These are phyloP conservation scores for Boletus patriciae DNA, from an alignment of 768 basidiomycete species.

Conservation along the genomic window DNA sequence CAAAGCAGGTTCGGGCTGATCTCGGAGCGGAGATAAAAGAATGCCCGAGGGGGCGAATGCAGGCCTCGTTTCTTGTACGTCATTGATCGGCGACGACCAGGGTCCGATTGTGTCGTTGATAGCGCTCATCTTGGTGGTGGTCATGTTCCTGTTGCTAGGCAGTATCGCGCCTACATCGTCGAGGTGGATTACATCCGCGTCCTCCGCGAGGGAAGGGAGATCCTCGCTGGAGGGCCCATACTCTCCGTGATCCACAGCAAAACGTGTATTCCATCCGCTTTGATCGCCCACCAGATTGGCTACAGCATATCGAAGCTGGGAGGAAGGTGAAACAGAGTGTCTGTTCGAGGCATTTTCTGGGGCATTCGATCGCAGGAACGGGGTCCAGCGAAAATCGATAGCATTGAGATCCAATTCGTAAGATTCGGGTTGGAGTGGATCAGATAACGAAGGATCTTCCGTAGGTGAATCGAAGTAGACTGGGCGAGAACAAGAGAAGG, in stretches of 20 bases:
- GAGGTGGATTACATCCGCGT: slow-evolving; percentile 10
- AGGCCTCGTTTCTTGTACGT: slow-evolving; percentile 10
- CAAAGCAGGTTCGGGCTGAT: slow-evolving; percentile 5
- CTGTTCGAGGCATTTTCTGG: slow-evolving; percentile 4
- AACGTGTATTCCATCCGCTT: slow-evolving; percentile 13
- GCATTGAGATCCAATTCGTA: slow-evolving; percentile 41
- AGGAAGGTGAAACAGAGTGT: neutral
- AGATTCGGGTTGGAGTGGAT: slow-evolving; percentile 36
- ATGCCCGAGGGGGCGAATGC: slow-evolving; percentile 25
- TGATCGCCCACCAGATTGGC: slow-evolving; percentile 18
- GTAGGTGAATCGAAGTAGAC: slow-evolving; percentile 54
- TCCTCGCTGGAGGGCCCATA: slow-evolving; percentile 13
- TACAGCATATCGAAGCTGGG: slow-evolving; percentile 1
- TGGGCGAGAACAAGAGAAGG: slow-evolving; percentile 29
- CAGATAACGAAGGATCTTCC: slow-evolving; percentile 46
- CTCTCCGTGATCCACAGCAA: slow-evolving; percentile 8
- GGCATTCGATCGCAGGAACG: slow-evolving; percentile 40
- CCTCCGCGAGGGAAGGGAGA: slow-evolving; percentile 6
- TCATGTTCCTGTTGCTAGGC: slow-evolving; percentile 10
- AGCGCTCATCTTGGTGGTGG: neutral
- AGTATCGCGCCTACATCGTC: neutral
- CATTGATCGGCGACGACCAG: slow-evolving; percentile 12
- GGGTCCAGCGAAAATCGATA: slow-evolving; percentile 58
- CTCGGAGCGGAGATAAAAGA: slow-evolving; percentile 33
- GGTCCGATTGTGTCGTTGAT: neutral